phyloP scores from a whole-genome alignment of 805 yeast genomes.

The Teunomyces atbi region DNA sequence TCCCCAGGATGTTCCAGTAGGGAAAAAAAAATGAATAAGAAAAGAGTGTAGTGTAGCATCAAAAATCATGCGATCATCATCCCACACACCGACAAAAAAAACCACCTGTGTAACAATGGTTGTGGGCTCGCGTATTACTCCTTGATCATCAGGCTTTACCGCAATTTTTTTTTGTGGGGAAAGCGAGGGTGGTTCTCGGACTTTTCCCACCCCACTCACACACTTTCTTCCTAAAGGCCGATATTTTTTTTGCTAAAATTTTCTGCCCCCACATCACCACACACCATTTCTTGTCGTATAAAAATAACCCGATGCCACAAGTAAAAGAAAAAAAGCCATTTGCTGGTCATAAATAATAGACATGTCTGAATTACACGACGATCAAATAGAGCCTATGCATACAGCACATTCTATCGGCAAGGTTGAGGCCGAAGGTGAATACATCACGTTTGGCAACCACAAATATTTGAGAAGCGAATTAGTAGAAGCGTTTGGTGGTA shows the following conservation, averaged over 20 bases:
- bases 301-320: neutral
- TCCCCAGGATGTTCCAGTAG: too few relatives aligned
- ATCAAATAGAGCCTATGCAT: neutral
- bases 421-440: constrained; percentile 52
- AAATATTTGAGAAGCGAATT: constrained; percentile 63
- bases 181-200: neutral
- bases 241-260: neutral
- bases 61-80: neutral
- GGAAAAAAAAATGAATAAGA: too few relatives aligned
- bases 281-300: neutral
- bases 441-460: constrained; percentile 68
- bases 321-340: neutral
- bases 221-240: neutral
- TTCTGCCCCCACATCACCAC: constrained; percentile 1
- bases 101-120: neutral
- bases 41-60: neutral
- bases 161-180: neutral
- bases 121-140: neutral
- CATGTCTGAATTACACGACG: neutral
- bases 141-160: neutral
- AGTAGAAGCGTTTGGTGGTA: constrained; percentile 76
- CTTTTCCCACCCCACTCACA: constrained; percentile 1
- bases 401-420: constrained; percentile 20
- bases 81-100: neutral
- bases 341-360: neutral